A percentile compares a stretch with the other conserved stretches of the same genome.
Conservation (phyloP, 2,329 filamentous ascomycete genomes). For the Aspergillus awamori region DNA sequence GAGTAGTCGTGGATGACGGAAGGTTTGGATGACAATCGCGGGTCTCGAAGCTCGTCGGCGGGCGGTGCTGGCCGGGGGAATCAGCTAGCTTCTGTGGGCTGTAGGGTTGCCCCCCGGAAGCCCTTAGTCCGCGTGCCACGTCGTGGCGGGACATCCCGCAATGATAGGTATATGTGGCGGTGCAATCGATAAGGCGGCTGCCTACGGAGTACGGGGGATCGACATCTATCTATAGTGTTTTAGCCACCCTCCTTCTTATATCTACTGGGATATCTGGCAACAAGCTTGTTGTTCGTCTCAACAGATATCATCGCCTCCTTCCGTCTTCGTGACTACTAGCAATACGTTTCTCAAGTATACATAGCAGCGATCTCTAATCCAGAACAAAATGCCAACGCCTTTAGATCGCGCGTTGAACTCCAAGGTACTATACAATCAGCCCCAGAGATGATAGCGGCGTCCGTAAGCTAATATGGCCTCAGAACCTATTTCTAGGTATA, state of each 20-base stretch:
- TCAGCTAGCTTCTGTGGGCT: slow-evolving; percentile 4
- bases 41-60: slow-evolving; percentile 25
- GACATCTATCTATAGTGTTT: slow-evolving; percentile 21
- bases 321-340: background rate
- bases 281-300: background rate
- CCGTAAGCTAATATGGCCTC: slow-evolving; percentile 19
- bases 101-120: slow-evolving; percentile 12
- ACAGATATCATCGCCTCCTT: background rate
- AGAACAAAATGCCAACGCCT: slow-evolving; percentile 65
- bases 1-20: slow-evolving; percentile 16
- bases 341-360: background rate
- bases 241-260: background rate
- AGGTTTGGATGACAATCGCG: slow-evolving; percentile 20
- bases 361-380: slow-evolving; percentile 1
- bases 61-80: background rate
- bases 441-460: background rate
- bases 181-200: slow-evolving; percentile 4
- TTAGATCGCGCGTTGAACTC: slow-evolving; percentile 71
- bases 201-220: slow-evolving; percentile 13
- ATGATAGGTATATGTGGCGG: background rate
- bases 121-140: slow-evolving; percentile 7
- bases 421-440: slow-evolving; percentile 55
- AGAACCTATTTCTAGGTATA: slow-evolving; percentile 72
- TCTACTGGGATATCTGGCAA: slow-evolving; percentile 10
- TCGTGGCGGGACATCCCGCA: background rate